A percentile compares a stretch with the other conserved stretches of the same genome.
Evolutionary conservation across 768 basidiomycete genomes (phyloP).

Genomic region (Rickenella mellea): DNA sequence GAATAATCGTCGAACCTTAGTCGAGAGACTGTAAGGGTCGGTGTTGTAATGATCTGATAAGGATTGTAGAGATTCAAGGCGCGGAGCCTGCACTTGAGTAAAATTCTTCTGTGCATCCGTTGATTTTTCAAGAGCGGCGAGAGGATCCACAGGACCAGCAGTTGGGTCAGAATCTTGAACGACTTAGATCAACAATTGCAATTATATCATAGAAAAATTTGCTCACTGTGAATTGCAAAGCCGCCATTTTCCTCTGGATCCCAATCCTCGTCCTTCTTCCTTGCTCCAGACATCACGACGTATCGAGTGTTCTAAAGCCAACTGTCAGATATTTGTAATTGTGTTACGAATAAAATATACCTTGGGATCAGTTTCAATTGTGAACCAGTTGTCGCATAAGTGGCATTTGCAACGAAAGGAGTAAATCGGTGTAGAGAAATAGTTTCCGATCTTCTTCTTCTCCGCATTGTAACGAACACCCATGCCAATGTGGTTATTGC

Average conservation of each 20-base stretch:
- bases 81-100: constrained; percentile 67
- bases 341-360: constrained; percentile 27
- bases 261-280: constrained; percentile 94
- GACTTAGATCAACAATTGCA: not conserved
- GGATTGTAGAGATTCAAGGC: constrained; percentile 70
- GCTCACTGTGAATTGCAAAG: constrained; percentile 74
- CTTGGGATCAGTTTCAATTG: constrained; percentile 96
- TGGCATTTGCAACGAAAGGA: constrained; percentile 98
- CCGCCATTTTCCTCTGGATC: constrained; percentile 94
- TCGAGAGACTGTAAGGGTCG: constrained; percentile 81
- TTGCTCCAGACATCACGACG: constrained; percentile 86
- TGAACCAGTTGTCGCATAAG: constrained; percentile 93
- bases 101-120: constrained; percentile 64
- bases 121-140: constrained; percentile 84
- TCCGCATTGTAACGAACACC: constrained; percentile 99
- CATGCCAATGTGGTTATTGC: constrained; percentile 95
- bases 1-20: constrained; percentile 69
- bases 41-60: constrained; percentile 70
- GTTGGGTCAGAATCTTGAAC: constrained; percentile 60
- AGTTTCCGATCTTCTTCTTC: constrained; percentile 93
- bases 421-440: constrained; percentile 91
- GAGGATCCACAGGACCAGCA: constrained; percentile 63
- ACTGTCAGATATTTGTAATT: not conserved
- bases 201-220: not conserved
- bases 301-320: constrained; percentile 80